Conservation (phyloP, 768 basidiomycete genomes). For the Auricularia heimuer region DNA sequence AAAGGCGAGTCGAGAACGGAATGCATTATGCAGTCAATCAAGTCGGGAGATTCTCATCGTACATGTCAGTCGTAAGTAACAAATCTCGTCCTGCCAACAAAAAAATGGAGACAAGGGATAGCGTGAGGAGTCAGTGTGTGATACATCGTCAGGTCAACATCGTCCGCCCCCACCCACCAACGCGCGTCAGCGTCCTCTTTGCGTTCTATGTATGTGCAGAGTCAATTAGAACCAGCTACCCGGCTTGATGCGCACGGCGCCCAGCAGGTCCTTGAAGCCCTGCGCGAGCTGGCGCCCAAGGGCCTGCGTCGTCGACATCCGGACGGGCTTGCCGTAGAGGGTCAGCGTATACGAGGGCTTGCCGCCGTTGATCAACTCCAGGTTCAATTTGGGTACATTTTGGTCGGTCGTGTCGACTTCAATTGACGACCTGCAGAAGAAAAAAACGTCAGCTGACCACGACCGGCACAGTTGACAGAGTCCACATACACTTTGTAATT, state of each 20-base stretch:
- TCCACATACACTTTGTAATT: constrained; percentile 53
- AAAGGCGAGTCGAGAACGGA: too few species aligned
- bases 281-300: constrained; percentile 38
- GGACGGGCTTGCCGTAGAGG: constrained; percentile 39
- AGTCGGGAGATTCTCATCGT: too few species aligned
- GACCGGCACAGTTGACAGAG: background rate
- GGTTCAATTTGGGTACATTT: constrained; percentile 37
- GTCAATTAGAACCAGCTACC: constrained; percentile 43
- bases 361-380: constrained; percentile 57
- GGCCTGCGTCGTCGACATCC: constrained; percentile 31
- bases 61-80: too few species aligned
- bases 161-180: too few species aligned
- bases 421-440: constrained; percentile 43
- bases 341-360: constrained; percentile 39
- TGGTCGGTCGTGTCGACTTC: constrained; percentile 57
- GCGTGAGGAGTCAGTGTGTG: too few species aligned
- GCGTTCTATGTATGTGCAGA: background rate
- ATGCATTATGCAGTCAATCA: too few species aligned
- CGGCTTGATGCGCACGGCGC: constrained; percentile 41
- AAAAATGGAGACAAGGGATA: too few species aligned
- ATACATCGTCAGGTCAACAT: too few species aligned
- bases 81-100: too few species aligned
- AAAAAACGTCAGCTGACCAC: too few species aligned
- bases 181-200: background rate
- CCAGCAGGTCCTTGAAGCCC: constrained; percentile 44